Base-by-base conservation (phyloP, 306 rosid species). In the Trifolium fragiferum region DNA sequence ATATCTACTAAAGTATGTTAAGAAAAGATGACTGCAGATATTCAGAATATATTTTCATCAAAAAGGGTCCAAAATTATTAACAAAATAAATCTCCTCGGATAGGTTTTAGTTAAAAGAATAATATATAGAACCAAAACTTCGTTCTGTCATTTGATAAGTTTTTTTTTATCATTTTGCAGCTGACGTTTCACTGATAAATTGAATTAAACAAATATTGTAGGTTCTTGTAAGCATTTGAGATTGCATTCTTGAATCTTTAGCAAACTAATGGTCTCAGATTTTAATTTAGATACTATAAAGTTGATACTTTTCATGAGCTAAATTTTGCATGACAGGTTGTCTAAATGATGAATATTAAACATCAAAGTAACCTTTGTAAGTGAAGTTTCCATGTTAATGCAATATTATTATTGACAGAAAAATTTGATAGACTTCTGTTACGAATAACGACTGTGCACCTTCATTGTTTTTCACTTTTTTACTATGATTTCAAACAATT, bases 381-480 rank as follows among this genome's bases (percentile, higher is more conserved):
- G 32, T 68, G 37, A 75, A 53, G 53, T 75, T 50, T 75, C 62
- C 25, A 40, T 50, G 40, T 38, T 23, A 33, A 73, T 54, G 65
- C 37, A 44, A 46, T 77, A 69, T 41, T 69, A 69, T 41, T 69
- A 69, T 49, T 69, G 50, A 27, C 49, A 20, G 15, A 55, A 73
- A 68, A 40, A 5, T 33, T 49, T 32, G 4, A 33, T 61, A 37
- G 33, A 5, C 46, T 68, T 55, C 1, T 57, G 20, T 53, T 62
- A 53, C 58, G 14, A 14, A 12, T 33, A 53, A 23, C 30, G 21
- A 63, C 37, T 13, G 35, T 68, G 63, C 21, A 16, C 25, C 53
- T 74, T 55, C 32, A 25, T 68, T 65, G 25, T 41, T 50, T 35
- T 65, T 77, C 46, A 30, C 25, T 53, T 16, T 73, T 82, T 64